Evolutionary conservation across 2,329 filamentous ascomycete genomes (phyloP), one percentile per base, ranked within the genome.

Genomic region (Sporothrix sp.): DNA sequence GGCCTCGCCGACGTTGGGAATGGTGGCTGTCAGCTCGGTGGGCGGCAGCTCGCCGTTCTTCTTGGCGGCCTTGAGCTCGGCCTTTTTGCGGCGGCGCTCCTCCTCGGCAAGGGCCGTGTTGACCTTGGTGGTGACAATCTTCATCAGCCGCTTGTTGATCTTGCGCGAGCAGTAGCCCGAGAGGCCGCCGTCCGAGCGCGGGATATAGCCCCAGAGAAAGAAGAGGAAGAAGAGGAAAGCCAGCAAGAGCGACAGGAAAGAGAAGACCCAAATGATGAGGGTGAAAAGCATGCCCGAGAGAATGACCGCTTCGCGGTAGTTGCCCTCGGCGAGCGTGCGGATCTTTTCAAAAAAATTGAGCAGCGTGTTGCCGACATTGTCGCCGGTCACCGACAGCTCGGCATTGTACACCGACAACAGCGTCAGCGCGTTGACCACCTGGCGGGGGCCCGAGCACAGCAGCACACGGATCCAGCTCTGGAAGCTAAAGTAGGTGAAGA

Each of bases 231-330:
- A 81, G 1, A 94, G 60, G 20, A 82, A 71, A 0, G 87, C 88
- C 9, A 86, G 62, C n/a, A 91, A 69, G 46, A 97, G 73, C 38
- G 78, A 82, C 2, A 97, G 63, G 6, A 85, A 78, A 0, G 85
- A 85, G 59, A 97, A 82, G 13, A 89, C 74, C 91, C 91, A 97
- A 58, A 97, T 80, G 50, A 96, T 65, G 20, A 95, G 66, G 3
- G 91, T 96, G 68, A 95, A 97, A 56, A 89, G 70, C 93, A 97
- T 97, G 66, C 87, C 84, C 35, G 82, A 86, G 47, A 97, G 74
- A 58, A 96, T 85, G 54, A 93, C 69, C 1, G 86, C 87, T 65
- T 95, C 87, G 57, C 83, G 80, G 55, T 80, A 82, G 64, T 94
- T 84, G 30, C 83, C 71, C 14, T 82, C 72, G 27, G 86, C 85